Conservation (phyloP, 768 basidiomycete species). For the Panaeolus papilionaceus region DNA sequence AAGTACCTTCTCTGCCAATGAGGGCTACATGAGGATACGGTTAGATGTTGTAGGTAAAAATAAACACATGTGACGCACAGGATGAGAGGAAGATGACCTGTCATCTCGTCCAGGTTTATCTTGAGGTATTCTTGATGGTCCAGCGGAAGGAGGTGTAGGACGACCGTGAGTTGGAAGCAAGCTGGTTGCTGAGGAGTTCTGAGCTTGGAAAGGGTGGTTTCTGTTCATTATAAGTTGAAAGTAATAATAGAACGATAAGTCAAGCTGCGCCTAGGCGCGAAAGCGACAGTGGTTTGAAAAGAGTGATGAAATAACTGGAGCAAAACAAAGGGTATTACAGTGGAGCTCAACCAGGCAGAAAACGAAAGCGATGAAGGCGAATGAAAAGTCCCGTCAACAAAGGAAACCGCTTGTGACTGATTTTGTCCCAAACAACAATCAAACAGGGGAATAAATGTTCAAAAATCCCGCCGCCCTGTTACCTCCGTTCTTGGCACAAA, state of each 20-base stretch:
- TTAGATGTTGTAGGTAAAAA: background rate
- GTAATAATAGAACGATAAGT: constrained; percentile 3
- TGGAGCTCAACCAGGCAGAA: background rate
- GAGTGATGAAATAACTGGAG: constrained; percentile 7
- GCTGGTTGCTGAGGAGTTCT: constrained; percentile 3
- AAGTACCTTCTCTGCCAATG: constrained; percentile 38
- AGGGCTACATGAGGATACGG: constrained; percentile 26
- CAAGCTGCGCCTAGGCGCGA: constrained; percentile 10
- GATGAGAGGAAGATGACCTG: constrained; percentile 24
- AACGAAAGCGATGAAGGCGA: constrained; percentile 6
- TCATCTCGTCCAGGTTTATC: constrained; percentile 10
- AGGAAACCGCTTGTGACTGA: constrained; percentile 10
- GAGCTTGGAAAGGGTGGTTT: background rate
- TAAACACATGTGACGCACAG: constrained; percentile 21
- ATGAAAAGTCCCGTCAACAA: constrained; percentile 8
- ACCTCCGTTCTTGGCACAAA: constrained; percentile 10
- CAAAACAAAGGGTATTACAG: background rate
- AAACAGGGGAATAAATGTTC: constrained; percentile 4
- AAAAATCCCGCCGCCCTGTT: background rate
- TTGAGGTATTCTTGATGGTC: background rate
- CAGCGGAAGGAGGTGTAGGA: background rate
- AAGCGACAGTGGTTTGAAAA: constrained; percentile 10
- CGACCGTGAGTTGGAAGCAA: background rate
- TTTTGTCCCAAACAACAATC: constrained; percentile 7
- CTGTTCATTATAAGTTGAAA: background rate